Evolutionary conservation across 805 yeast genomes (phyloP), one percentile per base, ranked within the genome.

Genomic region (Phaffomyces antillensis): DNA sequence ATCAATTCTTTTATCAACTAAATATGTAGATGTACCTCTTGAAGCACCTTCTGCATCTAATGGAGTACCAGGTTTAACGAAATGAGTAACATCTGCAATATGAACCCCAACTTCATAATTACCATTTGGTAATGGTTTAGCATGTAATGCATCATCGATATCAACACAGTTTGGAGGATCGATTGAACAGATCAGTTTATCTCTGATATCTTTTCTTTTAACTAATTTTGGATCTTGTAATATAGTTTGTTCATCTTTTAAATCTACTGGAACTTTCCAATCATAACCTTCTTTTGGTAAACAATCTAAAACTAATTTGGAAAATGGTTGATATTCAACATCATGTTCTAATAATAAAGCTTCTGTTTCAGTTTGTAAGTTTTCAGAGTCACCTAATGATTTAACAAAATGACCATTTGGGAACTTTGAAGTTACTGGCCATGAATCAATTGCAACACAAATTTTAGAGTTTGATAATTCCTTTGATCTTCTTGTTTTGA

Each of bases 161-260:
- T 93, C 99, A 52, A 90, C 97, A 79, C 98, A 91, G 28, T 85
- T 83, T 2, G 97, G 97, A 10, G 99, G 99, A 72, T 93, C 99
- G 55, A 93, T 93, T 23, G 96, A 85, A 63, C 99, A 93, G 36
- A 93, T 86, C 40, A 88, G 70, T 58, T 87, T 81, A 56, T 91
- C 95, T 56, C 99, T 78, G 47, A 90, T 73, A 63, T 93, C 99
- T 42, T 71, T 76, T 65, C 99, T 79, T 54, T 82, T 80, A 34
- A 62, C 58, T 32, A 77, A 56, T 40, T 65, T 55, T 16, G 75
- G 70, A 52, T 71, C 73, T 33, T 73, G 72, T 30, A 76, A 61
- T 36, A 76, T 64, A 10, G 70, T 76, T 50, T 79, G 84, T 2
- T 78, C 76, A 50, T 68, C 75, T 18, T 74, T 66, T 46, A 78